These are phyloP conservation scores for Neofusicoccum umdonicola DNA, from an alignment of 2,329 filamentous ascomycete genomes.

Conservation along the genomic window DNA sequence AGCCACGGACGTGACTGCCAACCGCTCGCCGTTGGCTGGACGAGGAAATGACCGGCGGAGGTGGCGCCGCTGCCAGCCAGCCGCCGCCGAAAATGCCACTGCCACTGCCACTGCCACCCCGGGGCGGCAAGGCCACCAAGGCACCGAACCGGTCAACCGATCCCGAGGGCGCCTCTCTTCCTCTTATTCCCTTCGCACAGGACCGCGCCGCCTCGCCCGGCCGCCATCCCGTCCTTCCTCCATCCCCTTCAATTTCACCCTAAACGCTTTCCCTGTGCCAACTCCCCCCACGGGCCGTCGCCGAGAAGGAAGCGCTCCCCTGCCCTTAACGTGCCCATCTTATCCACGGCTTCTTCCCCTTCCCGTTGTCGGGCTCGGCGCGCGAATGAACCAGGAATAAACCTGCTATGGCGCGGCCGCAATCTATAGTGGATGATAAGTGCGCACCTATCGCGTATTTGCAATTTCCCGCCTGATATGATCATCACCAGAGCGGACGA, in stretches of 20 bases:
- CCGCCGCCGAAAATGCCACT: too few species aligned
- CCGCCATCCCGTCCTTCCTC: background rate
- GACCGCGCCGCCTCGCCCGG: too few species aligned
- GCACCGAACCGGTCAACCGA: background rate
- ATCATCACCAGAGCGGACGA: background rate
- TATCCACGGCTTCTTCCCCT: background rate
- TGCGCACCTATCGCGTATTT: background rate
- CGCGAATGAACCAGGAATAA: background rate
- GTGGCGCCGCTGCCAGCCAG: too few species aligned
- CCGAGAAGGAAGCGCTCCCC: background rate
- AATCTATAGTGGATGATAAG: background rate
- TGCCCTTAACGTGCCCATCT: background rate
- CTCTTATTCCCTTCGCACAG: too few species aligned
- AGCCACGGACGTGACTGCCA: too few species aligned
- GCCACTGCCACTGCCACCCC: too few species aligned
- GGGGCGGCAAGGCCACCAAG: background rate
- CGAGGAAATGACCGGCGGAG: too few species aligned
- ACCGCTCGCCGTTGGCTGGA: too few species aligned
- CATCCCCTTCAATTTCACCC: background rate
- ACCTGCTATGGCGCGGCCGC: background rate
- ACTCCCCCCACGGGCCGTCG: background rate
- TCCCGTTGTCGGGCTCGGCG: background rate
- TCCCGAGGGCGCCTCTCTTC: background rate
- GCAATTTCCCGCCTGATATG: background rate
- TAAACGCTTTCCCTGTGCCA: background rate